Conservation (phyloP, 208 protist species). For the Acanthamoeba castellanii region DNA sequence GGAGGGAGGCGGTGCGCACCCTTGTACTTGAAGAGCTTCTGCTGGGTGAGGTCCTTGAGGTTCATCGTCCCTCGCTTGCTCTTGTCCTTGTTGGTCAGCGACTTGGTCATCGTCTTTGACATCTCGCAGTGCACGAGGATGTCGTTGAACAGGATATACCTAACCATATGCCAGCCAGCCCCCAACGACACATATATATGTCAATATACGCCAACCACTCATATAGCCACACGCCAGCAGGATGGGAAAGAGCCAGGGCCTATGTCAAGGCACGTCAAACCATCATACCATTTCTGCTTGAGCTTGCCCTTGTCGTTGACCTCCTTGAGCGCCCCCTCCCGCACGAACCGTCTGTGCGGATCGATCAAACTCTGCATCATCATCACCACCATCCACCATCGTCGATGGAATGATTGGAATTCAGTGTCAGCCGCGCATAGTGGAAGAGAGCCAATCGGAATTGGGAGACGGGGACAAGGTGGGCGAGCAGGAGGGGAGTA, state of each 20-base stretch:
- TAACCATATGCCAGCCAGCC: no score
- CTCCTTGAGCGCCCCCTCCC: conserved; percentile 30
- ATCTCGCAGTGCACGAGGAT: conserved; percentile 25
- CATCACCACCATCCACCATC: no score
- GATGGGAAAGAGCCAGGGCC: no score
- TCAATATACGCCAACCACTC: no score
- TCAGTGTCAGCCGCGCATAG: no score
- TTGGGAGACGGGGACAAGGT: no score
- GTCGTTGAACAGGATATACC: conserved; percentile 42
- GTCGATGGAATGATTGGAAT: no score
- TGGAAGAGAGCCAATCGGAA: no score
- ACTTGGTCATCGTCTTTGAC: neutral
- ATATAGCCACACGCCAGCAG: no score
- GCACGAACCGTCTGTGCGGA: conserved; percentile 38
- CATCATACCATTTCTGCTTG: conserved; percentile 14
- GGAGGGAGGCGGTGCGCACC: neutral
- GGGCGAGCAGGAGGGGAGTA: no score
- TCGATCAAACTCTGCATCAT: conserved; percentile 21
- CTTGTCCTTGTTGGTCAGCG: conserved; percentile 17
- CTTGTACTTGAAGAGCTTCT: conserved; percentile 27
- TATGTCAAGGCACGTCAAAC: no score
- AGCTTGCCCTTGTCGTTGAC: conserved; percentile 43
- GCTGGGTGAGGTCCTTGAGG: neutral
- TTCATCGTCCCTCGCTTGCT: conserved; percentile 6
- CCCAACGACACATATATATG: no score